phyloP scores from a whole-genome alignment of 306 rosid species.

The Quercus alba region DNA sequence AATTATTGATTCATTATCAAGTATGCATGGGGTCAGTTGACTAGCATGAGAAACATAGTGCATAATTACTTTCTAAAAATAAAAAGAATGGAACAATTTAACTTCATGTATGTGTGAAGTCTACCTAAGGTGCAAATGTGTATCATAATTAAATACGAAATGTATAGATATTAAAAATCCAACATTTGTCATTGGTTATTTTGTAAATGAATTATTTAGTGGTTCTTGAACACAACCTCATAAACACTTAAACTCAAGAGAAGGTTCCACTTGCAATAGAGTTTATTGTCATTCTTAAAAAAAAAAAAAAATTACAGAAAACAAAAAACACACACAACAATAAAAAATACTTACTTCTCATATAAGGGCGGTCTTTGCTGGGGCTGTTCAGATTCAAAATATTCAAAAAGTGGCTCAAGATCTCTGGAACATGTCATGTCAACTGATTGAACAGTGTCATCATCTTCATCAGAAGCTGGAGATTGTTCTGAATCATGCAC shows the following conservation, averaged over 20 bases:
- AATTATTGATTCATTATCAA: not conserved
- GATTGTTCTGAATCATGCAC: conserved; percentile 24
- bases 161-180: not conserved
- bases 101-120: not conserved
- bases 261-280: too few relatives aligned
- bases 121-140: not conserved
- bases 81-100: not conserved
- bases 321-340: conserved; percentile 10
- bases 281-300: too few relatives aligned
- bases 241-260: too few relatives aligned
- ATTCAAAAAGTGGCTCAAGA: conserved; percentile 70
- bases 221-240: not conserved
- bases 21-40: not conserved
- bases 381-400: conserved; percentile 79
- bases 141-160: not conserved
- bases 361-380: conserved; percentile 70
- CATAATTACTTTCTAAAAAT: not conserved
- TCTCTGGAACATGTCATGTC: conserved; percentile 34
- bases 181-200: not conserved
- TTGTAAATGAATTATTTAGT: not conserved
- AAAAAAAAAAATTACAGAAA: not conserved
- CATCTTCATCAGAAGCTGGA: conserved; percentile 21
- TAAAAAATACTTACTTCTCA: conserved; percentile 51
- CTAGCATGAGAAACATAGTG: not conserved
- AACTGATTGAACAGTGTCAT: conserved; percentile 26